Percentiles rank a stretch among this genome's conserved stretches.
phyloP scores from a whole-genome alignment of 805 yeast species.

The Sugiyamaella boreocaroliniensis region DNA sequence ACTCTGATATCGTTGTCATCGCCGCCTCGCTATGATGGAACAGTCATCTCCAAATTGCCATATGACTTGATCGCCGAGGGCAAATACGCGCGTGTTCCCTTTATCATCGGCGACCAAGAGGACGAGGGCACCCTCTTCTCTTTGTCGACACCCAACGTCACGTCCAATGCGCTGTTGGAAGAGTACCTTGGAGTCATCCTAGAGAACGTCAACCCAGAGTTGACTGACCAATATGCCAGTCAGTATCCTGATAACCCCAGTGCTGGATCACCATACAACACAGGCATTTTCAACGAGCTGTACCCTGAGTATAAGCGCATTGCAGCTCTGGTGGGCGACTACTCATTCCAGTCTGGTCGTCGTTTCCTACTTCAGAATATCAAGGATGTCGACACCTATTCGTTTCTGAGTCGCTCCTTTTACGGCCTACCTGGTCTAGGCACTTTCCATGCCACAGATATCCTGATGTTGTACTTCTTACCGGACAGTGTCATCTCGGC shows the following conservation, averaged over 20 bases:
- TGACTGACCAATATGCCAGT: background rate
- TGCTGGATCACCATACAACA: constrained; percentile 16
- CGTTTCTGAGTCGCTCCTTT: constrained; percentile 4
- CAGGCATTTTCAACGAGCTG: constrained; percentile 8
- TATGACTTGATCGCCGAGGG: constrained; percentile 9
- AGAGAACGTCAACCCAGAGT: background rate
- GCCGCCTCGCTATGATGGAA: constrained; percentile 15
- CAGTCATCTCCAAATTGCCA: constrained; percentile 4
- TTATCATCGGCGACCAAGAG: constrained; percentile 13
- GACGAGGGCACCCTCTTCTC: constrained; percentile 20
- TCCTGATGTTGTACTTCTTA: constrained; percentile 1
- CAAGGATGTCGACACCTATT: constrained; percentile 5
- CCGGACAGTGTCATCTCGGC: constrained; percentile 1
- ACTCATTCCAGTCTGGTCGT: constrained; percentile 14
- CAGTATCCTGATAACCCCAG: constrained; percentile 14
- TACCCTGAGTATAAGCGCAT: constrained; percentile 14
- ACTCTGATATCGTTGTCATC: constrained; percentile 8
- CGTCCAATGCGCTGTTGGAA: constrained; percentile 5
- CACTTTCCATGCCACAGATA: constrained; percentile 13
- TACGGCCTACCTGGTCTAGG: constrained; percentile 11
- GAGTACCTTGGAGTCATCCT: background rate
- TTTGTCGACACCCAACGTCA: constrained; percentile 2
- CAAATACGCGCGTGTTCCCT: constrained; percentile 12
- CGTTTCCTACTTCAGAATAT: constrained; percentile 7
- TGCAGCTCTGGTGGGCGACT: constrained; percentile 14